These are phyloP conservation scores for Tetrahymena borealis DNA, from an alignment of 73 alveolate species.

Conservation along the genomic window DNA sequence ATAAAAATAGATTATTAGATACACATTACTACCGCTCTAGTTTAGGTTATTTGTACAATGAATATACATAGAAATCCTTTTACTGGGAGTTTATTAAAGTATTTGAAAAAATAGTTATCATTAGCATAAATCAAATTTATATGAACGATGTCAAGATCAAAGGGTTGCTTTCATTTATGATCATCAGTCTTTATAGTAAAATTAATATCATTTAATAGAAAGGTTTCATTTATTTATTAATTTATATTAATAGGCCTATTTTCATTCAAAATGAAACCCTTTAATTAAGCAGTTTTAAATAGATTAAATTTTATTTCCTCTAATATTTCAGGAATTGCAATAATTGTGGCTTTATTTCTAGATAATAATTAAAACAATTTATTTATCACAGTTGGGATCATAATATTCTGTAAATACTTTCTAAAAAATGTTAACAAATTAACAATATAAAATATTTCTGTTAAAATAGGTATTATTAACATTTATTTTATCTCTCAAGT, in stretches of 20 bases:
- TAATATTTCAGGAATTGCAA: background rate
- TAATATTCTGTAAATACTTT: background rate
- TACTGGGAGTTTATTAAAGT: background rate
- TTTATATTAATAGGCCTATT: background rate
- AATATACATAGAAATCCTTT: background rate
- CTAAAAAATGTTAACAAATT: no score
- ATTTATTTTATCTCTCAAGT: background rate
- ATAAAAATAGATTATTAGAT: background rate
- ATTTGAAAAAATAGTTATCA: background rate
- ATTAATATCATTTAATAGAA: background rate
- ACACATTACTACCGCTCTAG: background rate
- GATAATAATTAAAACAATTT: background rate
- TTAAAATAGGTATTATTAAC: background rate
- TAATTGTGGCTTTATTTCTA: background rate
- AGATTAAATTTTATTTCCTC: background rate
- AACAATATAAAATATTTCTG: no score
- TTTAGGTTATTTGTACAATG: background rate
- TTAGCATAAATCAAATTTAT: background rate
- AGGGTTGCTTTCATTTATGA: background rate
- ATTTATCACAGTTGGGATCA: background rate
- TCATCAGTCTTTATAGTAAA: background rate
- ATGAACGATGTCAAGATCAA: background rate
- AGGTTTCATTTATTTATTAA: background rate
- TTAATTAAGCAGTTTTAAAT: background rate
- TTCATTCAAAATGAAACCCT: background rate